Evolutionary conservation across 2,329 filamentous ascomycete species (phyloP).

Genomic region (Colletotrichum sidae): DNA sequence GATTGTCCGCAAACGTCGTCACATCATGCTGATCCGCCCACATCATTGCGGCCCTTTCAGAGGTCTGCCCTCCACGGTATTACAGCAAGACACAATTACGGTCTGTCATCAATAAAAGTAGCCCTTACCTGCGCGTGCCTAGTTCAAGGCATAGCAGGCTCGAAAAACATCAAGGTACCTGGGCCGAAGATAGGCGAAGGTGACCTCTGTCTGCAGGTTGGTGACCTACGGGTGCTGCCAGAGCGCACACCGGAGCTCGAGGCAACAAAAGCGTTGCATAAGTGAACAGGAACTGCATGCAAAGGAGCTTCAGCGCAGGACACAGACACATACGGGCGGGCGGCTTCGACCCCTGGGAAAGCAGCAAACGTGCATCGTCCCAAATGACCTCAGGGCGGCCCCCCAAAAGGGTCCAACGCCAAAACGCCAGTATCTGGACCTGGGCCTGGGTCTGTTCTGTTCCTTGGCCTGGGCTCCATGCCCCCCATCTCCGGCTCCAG

Average conservation of each 20-base stretch:
- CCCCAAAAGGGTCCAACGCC: constrained; percentile 27
- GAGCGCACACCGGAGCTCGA: constrained; percentile 33
- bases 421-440: constrained; percentile 14
- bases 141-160: no score
- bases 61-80: not conserved
- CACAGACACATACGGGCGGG: constrained; percentile 23
- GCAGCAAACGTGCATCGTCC: constrained; percentile 9
- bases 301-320: constrained; percentile 11
- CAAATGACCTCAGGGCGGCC: constrained; percentile 33
- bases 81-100: no score
- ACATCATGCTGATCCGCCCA: not conserved
- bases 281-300: constrained; percentile 9
- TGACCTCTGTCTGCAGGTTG: constrained; percentile 18
- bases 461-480: constrained; percentile 27
- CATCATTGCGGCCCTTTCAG: not conserved
- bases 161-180: constrained; percentile 8
- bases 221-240: constrained; percentile 21
- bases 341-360: constrained; percentile 12
- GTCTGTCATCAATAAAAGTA: no score
- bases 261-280: constrained; percentile 5
- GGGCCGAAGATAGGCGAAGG: constrained; percentile 24
- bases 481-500: constrained; percentile 31
- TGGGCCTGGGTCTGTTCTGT: not conserved
- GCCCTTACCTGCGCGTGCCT: no score
- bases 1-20: constrained; percentile 21